Conservation (phyloP, 1,139 yeast species). For the Hansenula sp. region DNA sequence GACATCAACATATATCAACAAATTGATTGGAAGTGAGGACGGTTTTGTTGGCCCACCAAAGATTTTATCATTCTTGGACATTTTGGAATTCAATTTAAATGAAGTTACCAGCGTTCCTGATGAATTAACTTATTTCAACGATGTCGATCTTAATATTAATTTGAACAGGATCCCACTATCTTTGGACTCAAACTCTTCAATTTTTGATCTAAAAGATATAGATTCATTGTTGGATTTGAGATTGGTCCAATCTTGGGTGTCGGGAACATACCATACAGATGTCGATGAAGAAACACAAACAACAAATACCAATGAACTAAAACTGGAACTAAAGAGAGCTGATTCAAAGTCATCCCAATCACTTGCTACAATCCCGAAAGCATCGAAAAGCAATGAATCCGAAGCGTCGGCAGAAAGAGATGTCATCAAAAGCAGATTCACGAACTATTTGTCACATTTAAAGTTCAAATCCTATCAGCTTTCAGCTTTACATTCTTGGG, state of each 20-base stretch:
- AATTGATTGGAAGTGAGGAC: slow-evolving; percentile 40
- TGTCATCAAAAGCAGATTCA: slow-evolving; percentile 32
- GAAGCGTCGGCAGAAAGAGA: slow-evolving; percentile 17
- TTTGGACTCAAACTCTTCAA: slow-evolving; percentile 23
- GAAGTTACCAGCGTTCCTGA: slow-evolving; percentile 28
- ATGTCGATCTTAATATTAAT: slow-evolving; percentile 34
- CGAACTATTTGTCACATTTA: slow-evolving; percentile 40
- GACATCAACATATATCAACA: slow-evolving; percentile 48
- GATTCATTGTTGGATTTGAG: slow-evolving; percentile 28
- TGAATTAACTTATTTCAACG: slow-evolving; percentile 28
- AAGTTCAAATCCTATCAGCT: slow-evolving; percentile 52
- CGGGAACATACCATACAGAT: slow-evolving; percentile 18
- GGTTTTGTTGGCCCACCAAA: slow-evolving; percentile 47
- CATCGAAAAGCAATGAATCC: slow-evolving; percentile 18
- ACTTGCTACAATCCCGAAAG: slow-evolving; percentile 17
- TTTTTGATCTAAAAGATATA: slow-evolving; percentile 28
- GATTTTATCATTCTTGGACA: slow-evolving; percentile 64
- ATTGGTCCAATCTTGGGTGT: slow-evolving; percentile 15
- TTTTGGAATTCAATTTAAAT: slow-evolving; percentile 47
- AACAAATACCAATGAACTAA: slow-evolving; percentile 19
- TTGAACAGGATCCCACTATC: slow-evolving; percentile 23
- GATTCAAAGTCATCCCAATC: slow-evolving; percentile 24
- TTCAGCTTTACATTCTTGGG: slow-evolving; percentile 75
- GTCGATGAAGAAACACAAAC: slow-evolving; percentile 13
- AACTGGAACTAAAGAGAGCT: slow-evolving; percentile 26